Percentiles rank a stretch among this genome's conserved stretches.
These are phyloP conservation scores for Coniochaeta sp. DNA, from an alignment of 2,329 filamentous ascomycete genomes.

Conservation along the genomic window DNA sequence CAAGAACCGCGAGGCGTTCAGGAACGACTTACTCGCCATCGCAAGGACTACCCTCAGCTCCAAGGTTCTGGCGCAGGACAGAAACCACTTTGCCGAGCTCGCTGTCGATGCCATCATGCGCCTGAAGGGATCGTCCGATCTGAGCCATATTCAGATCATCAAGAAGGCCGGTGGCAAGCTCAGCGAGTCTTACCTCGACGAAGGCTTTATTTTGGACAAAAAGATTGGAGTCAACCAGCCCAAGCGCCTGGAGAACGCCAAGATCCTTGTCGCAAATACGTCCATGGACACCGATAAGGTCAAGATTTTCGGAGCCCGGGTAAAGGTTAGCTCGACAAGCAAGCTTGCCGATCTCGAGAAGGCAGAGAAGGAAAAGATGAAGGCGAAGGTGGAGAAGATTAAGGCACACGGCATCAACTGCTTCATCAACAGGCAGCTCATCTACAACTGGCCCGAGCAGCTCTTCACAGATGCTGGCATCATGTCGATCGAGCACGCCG, in stretches of 20 bases:
- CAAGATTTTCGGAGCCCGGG: conserved; percentile 96
- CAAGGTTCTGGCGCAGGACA: conserved; percentile 91
- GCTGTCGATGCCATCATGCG: conserved; percentile 88
- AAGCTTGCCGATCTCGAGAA: conserved; percentile 98
- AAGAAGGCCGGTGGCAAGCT: conserved; percentile 99
- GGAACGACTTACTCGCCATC: conserved; percentile 82
- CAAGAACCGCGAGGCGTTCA: conserved; percentile 74
- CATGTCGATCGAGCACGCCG: conserved; percentile 96
- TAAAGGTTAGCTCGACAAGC: conserved; percentile 93
- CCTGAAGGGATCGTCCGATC: conserved; percentile 81
- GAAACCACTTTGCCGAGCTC: conserved; percentile 82
- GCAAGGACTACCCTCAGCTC: conserved; percentile 94
- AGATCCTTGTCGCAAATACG: conserved; percentile 96
- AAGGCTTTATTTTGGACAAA: conserved; percentile 98
- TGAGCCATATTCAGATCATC: conserved; percentile 98
- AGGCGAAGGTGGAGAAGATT: conserved; percentile 97
- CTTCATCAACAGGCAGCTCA: conserved; percentile 98
- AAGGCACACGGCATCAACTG: conserved; percentile 99
- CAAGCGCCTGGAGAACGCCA: conserved; percentile 93
- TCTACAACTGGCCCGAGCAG: conserved; percentile 99
- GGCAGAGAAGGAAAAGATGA: conserved; percentile 99
- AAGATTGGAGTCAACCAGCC: conserved; percentile 98
- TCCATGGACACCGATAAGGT: conserved; percentile 99
- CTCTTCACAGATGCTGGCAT: conserved; percentile 97
- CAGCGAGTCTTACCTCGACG: conserved; percentile 93